Conservation (phyloP, 2,329 filamentous ascomycete genomes). For the Cylindrodendrum hubeiense region DNA sequence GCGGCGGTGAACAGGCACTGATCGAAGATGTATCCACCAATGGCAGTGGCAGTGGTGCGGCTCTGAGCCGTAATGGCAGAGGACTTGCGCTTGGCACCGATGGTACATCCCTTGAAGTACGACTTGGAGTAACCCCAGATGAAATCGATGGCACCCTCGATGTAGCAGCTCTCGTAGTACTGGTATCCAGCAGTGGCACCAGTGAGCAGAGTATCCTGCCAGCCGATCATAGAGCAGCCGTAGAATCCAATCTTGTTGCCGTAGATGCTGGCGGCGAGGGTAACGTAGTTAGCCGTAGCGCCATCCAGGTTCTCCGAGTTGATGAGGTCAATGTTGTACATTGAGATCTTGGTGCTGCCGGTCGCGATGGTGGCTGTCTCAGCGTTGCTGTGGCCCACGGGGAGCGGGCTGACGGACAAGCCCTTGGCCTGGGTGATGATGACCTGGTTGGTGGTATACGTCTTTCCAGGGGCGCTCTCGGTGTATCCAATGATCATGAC, state of each 20-base stretch:
- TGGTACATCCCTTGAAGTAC: constrained; percentile 51
- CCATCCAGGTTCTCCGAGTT: constrained; percentile 55
- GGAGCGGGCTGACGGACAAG: constrained; percentile 28
- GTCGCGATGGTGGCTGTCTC: constrained; percentile 36
- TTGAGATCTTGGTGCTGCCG: constrained; percentile 52
- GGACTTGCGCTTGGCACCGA: constrained; percentile 48
- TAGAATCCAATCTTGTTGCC: constrained; percentile 50
- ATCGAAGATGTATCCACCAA: constrained; percentile 49
- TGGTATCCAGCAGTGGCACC: constrained; percentile 58
- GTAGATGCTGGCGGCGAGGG: constrained; percentile 51
- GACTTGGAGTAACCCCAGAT: constrained; percentile 46
- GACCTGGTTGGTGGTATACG: constrained; percentile 30
- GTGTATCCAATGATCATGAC: constrained; percentile 38
- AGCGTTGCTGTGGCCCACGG: constrained; percentile 35
- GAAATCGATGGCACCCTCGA: constrained; percentile 43
- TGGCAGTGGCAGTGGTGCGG: constrained; percentile 38
- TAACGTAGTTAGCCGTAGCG: constrained; percentile 54
- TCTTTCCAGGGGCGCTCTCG: constrained; percentile 39
- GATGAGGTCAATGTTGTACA: constrained; percentile 70
- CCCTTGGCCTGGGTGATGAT: constrained; percentile 33
- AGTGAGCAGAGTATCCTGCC: constrained; percentile 60
- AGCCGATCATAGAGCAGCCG: constrained; percentile 58
- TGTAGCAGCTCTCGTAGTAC: constrained; percentile 57
- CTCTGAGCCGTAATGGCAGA: constrained; percentile 47
- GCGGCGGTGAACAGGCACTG: constrained; percentile 43